Evolutionary conservation across 1,284 basidiomycete species (phyloP).

Genomic region (Termitomyces sp.): DNA sequence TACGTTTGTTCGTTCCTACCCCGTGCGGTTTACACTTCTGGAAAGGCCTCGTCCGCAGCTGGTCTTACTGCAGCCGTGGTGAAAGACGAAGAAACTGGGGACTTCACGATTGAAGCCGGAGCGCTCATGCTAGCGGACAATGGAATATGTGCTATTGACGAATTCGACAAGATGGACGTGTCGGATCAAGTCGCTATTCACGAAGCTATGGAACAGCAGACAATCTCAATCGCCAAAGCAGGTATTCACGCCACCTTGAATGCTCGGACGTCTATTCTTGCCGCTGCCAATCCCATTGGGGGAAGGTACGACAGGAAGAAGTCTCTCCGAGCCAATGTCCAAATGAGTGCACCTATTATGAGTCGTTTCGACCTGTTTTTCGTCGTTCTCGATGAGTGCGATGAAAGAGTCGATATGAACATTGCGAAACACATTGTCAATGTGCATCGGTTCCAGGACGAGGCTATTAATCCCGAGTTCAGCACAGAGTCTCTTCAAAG

Average conservation of each 20-base stretch:
- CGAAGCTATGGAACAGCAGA: conserved; percentile 99
- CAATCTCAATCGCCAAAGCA: conserved; percentile 98
- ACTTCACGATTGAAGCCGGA: conserved; percentile 99
- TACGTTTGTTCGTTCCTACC: conserved; percentile 99
- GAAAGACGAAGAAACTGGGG: conserved; percentile 97
- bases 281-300: conserved; percentile 96
- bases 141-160: conserved; percentile 99
- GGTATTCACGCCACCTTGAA: conserved; percentile 99
- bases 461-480: conserved; percentile 94
- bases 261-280: conserved; percentile 95
- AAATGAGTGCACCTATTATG: conserved; percentile 99
- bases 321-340: conserved; percentile 90
- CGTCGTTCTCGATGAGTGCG: conserved; percentile 96
- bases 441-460: conserved; percentile 93
- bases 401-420: conserved; percentile 88
- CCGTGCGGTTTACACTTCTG: conserved; percentile 97
- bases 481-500: conserved; percentile 94
- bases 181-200: conserved; percentile 99
- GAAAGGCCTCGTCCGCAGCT: conserved; percentile 97
- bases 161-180: conserved; percentile 99
- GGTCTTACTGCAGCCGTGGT: conserved; percentile 99
- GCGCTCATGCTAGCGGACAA: conserved; percentile 99
- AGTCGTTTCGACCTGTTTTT: conserved; percentile 99
- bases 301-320: conserved; percentile 97
- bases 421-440: conserved; percentile 98